phyloP scores from a whole-genome alignment of 192 early-diverging fungal genomes.

The Coemansia sp. region DNA sequence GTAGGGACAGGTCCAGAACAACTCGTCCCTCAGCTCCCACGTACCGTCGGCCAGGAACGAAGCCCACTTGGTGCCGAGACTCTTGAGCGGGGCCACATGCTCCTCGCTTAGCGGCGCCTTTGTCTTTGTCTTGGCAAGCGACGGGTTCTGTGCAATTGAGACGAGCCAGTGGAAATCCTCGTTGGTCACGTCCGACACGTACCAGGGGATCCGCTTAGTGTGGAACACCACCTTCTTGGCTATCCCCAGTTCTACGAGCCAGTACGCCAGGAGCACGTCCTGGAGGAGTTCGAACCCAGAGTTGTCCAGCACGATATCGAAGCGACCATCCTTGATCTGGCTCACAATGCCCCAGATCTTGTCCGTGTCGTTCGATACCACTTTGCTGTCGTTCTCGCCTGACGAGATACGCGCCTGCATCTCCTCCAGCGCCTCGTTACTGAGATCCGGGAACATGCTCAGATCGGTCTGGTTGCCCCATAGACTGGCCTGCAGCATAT shows the following conservation, averaged over 20 bases:
- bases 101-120: background rate
- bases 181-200: constrained; percentile 90
- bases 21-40: constrained; percentile 70
- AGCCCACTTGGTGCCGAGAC: constrained; percentile 67
- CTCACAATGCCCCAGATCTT: constrained; percentile 62
- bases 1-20: constrained; percentile 87
- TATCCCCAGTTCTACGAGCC: constrained; percentile 67
- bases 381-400: constrained; percentile 53
- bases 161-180: constrained; percentile 76
- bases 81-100: constrained; percentile 51
- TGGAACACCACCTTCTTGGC: constrained; percentile 78
- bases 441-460: constrained; percentile 73
- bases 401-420: constrained; percentile 62
- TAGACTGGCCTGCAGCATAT: constrained; percentile 72
- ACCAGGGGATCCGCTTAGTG: constrained; percentile 91
- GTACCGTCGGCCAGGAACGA: constrained; percentile 60
- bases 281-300: constrained; percentile 90
- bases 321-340: constrained; percentile 56
- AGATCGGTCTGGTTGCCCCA: constrained; percentile 93
- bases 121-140: background rate
- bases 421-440: constrained; percentile 65
- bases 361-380: constrained; percentile 75
- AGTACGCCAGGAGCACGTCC: constrained; percentile 87
- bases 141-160: constrained; percentile 20
- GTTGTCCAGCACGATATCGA: constrained; percentile 93